phyloP scores from a whole-genome alignment of 2,329 filamentous ascomycete species.

The Phialemoniopsis sp. region DNA sequence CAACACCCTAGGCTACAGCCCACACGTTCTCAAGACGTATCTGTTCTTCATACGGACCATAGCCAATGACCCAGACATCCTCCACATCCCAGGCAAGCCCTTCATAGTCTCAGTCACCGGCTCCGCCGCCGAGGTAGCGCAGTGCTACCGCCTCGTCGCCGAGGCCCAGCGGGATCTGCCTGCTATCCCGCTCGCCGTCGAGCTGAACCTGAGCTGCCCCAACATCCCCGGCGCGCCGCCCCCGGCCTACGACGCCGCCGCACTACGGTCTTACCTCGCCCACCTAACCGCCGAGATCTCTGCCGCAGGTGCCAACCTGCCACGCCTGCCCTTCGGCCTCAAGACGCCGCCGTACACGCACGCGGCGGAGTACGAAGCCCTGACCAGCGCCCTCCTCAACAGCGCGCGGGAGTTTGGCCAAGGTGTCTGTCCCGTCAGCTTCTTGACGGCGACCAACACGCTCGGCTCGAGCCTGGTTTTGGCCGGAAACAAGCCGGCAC shows the following conservation, averaged over 20 bases:
- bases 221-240: slow-evolving; percentile 68
- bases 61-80: slow-evolving; percentile 13
- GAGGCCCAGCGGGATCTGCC: slow-evolving; percentile 9
- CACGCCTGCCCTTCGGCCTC: slow-evolving; percentile 48
- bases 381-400: slow-evolving; percentile 46
- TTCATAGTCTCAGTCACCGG: slow-evolving; percentile 72
- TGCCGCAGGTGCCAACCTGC: neutral
- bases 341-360: slow-evolving; percentile 78
- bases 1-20: slow-evolving; percentile 74
- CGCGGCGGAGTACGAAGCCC: slow-evolving; percentile 54
- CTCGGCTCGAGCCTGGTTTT: slow-evolving; percentile 66
- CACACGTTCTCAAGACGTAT: slow-evolving; percentile 55
- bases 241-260: slow-evolving; percentile 58
- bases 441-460: slow-evolving; percentile 71
- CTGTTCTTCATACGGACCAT: slow-evolving; percentile 51
- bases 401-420: slow-evolving; percentile 12
- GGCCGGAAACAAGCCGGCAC: slow-evolving; percentile 30
- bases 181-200: slow-evolving; percentile 57
- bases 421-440: slow-evolving; percentile 45
- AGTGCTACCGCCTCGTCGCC: slow-evolving; percentile 50
- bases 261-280: slow-evolving; percentile 51
- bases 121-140: slow-evolving; percentile 47
- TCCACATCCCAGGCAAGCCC: slow-evolving; percentile 38
- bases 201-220: slow-evolving; percentile 75
- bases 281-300: slow-evolving; percentile 23